Percentiles rank a stretch among this genome's conserved stretches.
Conservation (phyloP, 805 yeast genomes). For the Yarrowia sp. region DNA sequence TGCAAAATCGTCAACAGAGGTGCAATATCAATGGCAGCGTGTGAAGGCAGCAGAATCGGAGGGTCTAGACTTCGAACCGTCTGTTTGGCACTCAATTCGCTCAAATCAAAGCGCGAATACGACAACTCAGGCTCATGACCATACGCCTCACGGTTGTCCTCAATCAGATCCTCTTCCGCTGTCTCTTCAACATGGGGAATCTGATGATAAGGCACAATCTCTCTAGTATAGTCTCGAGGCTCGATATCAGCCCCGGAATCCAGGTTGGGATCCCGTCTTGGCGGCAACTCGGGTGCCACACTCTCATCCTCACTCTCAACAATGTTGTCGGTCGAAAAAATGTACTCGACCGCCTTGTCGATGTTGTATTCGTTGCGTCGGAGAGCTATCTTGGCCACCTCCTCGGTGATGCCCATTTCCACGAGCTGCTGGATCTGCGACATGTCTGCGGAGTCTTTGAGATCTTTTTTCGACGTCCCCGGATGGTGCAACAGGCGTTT, state of each 20-base stretch:
- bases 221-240: slow-evolving; percentile 1
- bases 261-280: not conserved
- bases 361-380: slow-evolving; percentile 21
- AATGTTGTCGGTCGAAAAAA: slow-evolving; percentile 17
- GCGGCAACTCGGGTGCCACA: slow-evolving; percentile 13
- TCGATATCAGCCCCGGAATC: not conserved
- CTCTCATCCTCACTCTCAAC: slow-evolving; percentile 24
- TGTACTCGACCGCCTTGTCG: slow-evolving; percentile 36
- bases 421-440: slow-evolving; percentile 21
- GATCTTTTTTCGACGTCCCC: slow-evolving; percentile 6
- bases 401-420: slow-evolving; percentile 32
- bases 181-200: slow-evolving; percentile 23
- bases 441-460: slow-evolving; percentile 1
- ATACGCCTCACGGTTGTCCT: slow-evolving; percentile 4
- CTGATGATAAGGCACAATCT: slow-evolving; percentile 21
- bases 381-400: slow-evolving; percentile 13
- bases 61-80: slow-evolving; percentile 29
- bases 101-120: slow-evolving; percentile 18
- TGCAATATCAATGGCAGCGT: slow-evolving; percentile 43
- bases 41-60: slow-evolving; percentile 43
- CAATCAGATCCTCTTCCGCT: slow-evolving; percentile 9
- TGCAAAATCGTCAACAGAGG: slow-evolving; percentile 47
- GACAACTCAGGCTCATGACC: slow-evolving; percentile 1
- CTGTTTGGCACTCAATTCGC: slow-evolving; percentile 10
- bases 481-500: slow-evolving; percentile 21